A percentile compares a stretch with the other conserved stretches of the same genome.
These are phyloP conservation scores for Prunella vulgaris DNA, from an alignment of 257 asterid species.

Conservation along the genomic window DNA sequence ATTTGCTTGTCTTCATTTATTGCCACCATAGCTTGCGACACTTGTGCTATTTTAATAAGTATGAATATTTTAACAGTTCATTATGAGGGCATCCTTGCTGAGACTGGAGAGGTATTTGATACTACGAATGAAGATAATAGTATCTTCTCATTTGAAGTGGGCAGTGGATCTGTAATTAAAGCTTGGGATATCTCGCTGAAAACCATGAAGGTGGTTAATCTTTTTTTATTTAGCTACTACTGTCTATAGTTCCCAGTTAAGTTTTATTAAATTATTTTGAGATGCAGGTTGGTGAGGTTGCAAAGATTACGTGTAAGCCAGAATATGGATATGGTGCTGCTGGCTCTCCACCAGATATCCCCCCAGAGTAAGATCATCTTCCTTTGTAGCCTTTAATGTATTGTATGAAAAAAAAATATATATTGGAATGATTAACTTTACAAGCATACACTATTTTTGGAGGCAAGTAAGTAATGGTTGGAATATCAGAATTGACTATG, in stretches of 20 bases:
- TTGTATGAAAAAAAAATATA: neutral
- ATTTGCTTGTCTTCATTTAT: no score
- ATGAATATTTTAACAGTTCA: slow-evolving; percentile 49
- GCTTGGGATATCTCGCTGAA: slow-evolving; percentile 91
- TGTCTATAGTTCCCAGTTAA: neutral
- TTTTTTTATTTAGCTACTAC: slow-evolving; percentile 2
- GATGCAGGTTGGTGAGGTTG: slow-evolving; percentile 87
- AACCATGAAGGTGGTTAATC: slow-evolving; percentile 94
- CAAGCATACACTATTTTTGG: neutral
- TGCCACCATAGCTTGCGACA: no score
- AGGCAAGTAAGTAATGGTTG: neutral
- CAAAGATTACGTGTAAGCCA: slow-evolving; percentile 88
- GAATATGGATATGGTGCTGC: slow-evolving; percentile 92
- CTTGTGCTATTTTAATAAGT: neutral
- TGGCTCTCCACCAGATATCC: slow-evolving; percentile 96
- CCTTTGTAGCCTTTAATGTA: slow-evolving; percentile 1
- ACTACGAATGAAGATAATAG: slow-evolving; percentile 92
- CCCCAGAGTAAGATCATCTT: slow-evolving; percentile 57
- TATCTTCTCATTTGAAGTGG: slow-evolving; percentile 80
- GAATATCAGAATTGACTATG: neutral
- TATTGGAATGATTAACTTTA: neutral
- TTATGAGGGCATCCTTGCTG: slow-evolving; percentile 85
- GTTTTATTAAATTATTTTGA: slow-evolving; percentile 12
- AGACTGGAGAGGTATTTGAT: slow-evolving; percentile 92
- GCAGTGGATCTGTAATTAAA: slow-evolving; percentile 79